Evolutionary conservation across 2,329 filamentous ascomycete species (phyloP).

Genomic region (Pestalotiopsis sp.): DNA sequence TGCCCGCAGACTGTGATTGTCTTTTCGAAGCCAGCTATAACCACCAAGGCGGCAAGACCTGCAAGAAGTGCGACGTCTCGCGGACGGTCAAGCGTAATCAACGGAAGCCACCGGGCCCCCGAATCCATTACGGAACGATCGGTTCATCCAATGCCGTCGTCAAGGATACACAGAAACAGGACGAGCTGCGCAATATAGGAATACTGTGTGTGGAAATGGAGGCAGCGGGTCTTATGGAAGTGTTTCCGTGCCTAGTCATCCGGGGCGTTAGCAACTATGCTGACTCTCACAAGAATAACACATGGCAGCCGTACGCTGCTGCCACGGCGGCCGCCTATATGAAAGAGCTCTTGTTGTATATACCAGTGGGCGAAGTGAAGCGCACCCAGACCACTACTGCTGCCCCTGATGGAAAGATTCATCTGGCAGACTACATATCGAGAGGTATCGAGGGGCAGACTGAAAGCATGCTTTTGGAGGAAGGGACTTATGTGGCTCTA

Average conservation of each 20-base stretch:
- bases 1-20: neutral
- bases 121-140: constrained; percentile 12
- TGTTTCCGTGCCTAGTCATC: constrained; percentile 28
- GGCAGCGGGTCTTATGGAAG: constrained; percentile 23
- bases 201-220: constrained; percentile 26
- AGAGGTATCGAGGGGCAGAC: neutral
- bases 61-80: neutral
- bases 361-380: neutral
- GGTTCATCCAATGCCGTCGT: constrained; percentile 21
- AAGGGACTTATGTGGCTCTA: too few relatives aligned
- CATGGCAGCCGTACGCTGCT: constrained; percentile 25
- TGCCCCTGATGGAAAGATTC: too few relatives aligned
- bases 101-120: neutral
- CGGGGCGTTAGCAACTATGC: constrained; percentile 31
- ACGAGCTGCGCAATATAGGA: constrained; percentile 15
- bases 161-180: constrained; percentile 21
- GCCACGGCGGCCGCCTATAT: constrained; percentile 20
- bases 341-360: constrained; percentile 17
- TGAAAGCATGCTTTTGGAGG: too few relatives aligned
- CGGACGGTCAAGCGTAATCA: neutral
- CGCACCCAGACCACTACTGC: neutral
- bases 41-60: neutral
- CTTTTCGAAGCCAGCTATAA: neutral
- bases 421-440: neutral
- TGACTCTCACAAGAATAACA: constrained; percentile 29